phyloP scores from a whole-genome alignment of 2,329 filamentous ascomycete species.

The Botryotinia convoluta region DNA sequence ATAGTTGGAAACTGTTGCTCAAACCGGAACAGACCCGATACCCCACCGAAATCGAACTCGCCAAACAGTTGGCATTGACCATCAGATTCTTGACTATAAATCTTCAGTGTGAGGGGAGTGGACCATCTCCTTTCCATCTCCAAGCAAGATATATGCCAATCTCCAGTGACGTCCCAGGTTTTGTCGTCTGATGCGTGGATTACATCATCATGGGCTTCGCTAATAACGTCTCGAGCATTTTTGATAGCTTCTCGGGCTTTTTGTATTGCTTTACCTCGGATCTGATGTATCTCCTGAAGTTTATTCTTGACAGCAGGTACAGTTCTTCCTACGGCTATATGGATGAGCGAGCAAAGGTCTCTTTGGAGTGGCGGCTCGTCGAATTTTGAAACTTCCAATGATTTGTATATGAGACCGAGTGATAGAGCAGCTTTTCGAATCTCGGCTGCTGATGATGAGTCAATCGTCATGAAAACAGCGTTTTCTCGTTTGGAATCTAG shows the following conservation, averaged over 20 bases:
- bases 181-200: neutral
- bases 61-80: neutral
- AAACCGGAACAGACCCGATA: neutral
- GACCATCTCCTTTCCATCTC: neutral
- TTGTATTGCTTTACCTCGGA: neutral
- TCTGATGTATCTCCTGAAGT: no score
- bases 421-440: neutral
- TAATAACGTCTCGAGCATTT: neutral
- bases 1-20: neutral
- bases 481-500: neutral
- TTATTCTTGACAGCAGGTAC: neutral
- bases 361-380: neutral
- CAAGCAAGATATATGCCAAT: neutral
- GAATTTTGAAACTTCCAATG: neutral
- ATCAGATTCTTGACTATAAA: neutral
- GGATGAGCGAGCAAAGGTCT: neutral
- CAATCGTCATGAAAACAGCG: neutral
- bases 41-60: neutral
- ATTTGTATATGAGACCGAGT: neutral
- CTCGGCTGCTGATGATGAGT: neutral
- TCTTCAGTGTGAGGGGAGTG: neutral
- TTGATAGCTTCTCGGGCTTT: neutral
- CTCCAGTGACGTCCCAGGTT: neutral
- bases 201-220: neutral
- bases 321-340: neutral